These are phyloP conservation scores for Dryas integrifolia DNA, from an alignment of 331 rosid species.

Conservation along the genomic window DNA sequence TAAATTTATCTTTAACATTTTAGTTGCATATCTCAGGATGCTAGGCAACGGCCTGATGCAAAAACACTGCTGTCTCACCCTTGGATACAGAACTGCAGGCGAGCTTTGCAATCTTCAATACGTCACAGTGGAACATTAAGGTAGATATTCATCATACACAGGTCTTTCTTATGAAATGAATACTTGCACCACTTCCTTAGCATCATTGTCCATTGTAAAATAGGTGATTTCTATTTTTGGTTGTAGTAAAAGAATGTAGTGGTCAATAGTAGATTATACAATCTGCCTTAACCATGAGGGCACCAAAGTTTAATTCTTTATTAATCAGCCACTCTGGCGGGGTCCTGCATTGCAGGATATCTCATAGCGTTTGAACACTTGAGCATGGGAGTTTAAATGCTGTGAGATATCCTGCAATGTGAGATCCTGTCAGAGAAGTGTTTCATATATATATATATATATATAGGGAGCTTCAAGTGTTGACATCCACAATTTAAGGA, in stretches of 20 bases:
- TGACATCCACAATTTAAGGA: too few relatives aligned
- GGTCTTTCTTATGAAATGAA: conserved; percentile 1
- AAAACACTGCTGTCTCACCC: conserved; percentile 94
- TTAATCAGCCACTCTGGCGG: neutral
- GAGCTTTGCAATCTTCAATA: conserved; percentile 87
- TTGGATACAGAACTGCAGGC: conserved; percentile 86
- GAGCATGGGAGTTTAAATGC: neutral
- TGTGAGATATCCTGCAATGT: too few relatives aligned
- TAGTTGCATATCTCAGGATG: conserved; percentile 66
- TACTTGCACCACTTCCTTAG: conserved; percentile 1
- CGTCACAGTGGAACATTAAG: conserved; percentile 90
- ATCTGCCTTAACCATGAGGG: neutral
- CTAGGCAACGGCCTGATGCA: conserved; percentile 99
- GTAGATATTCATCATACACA: conserved; percentile 33
- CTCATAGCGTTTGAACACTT: neutral
- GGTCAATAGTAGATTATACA: too few relatives aligned
- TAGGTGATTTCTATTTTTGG: too few relatives aligned
- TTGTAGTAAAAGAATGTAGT: too few relatives aligned
- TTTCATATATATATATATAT: too few relatives aligned
- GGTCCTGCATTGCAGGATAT: too few relatives aligned
- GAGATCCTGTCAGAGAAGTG: too few relatives aligned
- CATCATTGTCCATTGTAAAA: neutral
- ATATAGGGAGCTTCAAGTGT: too few relatives aligned
- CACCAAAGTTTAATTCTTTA: neutral
- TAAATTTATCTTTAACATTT: conserved; percentile 6